Conservation (phyloP, 2,329 filamentous ascomycete genomes). For the Diplodia mutila region DNA sequence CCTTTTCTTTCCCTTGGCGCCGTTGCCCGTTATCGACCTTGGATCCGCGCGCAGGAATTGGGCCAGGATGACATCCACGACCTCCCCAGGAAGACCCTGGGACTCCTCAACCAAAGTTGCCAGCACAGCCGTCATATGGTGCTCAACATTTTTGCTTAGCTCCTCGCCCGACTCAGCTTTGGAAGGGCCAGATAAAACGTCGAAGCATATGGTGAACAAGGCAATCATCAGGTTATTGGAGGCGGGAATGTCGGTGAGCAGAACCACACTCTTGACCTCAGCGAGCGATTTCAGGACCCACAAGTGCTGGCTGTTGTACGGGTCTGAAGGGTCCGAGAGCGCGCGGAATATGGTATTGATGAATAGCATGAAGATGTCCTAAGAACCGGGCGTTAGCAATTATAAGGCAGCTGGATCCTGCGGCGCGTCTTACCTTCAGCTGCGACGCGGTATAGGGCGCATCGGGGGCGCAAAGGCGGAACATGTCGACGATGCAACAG, state of each 20-base stretch:
- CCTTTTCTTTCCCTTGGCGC: conserved; percentile 56
- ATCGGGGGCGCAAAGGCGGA: conserved; percentile 90
- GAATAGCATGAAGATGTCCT: conserved; percentile 94
- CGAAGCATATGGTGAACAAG: conserved; percentile 88
- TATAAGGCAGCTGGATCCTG: neutral
- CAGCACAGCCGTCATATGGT: conserved; percentile 85
- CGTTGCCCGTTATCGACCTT: conserved; percentile 49
- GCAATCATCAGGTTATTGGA: conserved; percentile 75
- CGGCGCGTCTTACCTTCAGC: conserved; percentile 69
- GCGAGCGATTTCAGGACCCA: conserved; percentile 87
- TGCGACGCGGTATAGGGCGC: conserved; percentile 90
- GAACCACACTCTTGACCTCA: conserved; percentile 91
- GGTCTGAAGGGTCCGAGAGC: conserved; percentile 81
- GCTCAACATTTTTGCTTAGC: conserved; percentile 89
- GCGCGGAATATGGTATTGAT: conserved; percentile 81
- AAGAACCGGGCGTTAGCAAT: conserved; percentile 9
- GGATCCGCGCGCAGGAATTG: conserved; percentile 92
- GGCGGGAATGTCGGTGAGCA: conserved; percentile 84
- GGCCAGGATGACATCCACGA: conserved; percentile 90
- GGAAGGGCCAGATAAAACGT: conserved; percentile 80
- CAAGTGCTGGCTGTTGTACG: conserved; percentile 91
- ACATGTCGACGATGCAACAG: conserved; percentile 88
- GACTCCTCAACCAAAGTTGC: conserved; percentile 87
- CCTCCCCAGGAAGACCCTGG: conserved; percentile 72
- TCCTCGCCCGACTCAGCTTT: conserved; percentile 78